Base-by-base conservation (phyloP, 306 rosid genomes). In the Dicorynia guianensis region DNA sequence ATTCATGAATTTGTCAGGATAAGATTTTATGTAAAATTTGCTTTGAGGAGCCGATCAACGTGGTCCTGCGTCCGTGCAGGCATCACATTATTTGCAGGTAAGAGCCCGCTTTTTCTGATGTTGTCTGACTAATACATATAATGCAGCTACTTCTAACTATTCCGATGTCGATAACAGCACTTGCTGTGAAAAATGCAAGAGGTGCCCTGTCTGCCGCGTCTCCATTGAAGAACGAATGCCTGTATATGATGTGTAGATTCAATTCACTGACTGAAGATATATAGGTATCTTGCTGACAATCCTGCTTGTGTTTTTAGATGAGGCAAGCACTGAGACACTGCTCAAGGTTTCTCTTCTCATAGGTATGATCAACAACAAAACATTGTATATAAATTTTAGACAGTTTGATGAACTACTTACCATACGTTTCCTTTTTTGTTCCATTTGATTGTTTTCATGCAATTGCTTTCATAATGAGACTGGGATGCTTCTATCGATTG, bases 51-150 rank as follows among this genome's bases (percentile, higher is more conserved):
- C 91, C 88, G 82, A 91, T 93, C 67, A 82, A 85, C 53, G 78
- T 93, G 66, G 92, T 93, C 69, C 81, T 93, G 18, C 96, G 91
- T 75, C 98, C 98, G 11, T 93, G 98, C 78, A 76, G 94, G 85
- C 98, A 93, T 85, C 96, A 91, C 84, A 78, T 89, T 77, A 84
- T 93, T 77, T 93, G 97, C 93, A 82, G 91, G 98, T 91, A 78
- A 56, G 62, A 71, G 50, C 54, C 44, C 46, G 13, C 0, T 38
- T 11, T 11, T 53, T 69, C 14, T 19, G 18, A 30, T 34, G 14
- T 64, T n/a, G 10, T 8, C 10, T 48, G 49, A 5, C 48, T 4
- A 7, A 47, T 42, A 46, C 52, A 25, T 25, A 62, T 19, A 2
- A 15, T 43, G 38, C 12, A 39, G 15, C 53, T 15, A 40, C 18